A percentile compares a stretch with the other conserved stretches of the same genome.
phyloP scores from a whole-genome alignment of 2,329 filamentous ascomycete genomes.

The Alternaria viburni region DNA sequence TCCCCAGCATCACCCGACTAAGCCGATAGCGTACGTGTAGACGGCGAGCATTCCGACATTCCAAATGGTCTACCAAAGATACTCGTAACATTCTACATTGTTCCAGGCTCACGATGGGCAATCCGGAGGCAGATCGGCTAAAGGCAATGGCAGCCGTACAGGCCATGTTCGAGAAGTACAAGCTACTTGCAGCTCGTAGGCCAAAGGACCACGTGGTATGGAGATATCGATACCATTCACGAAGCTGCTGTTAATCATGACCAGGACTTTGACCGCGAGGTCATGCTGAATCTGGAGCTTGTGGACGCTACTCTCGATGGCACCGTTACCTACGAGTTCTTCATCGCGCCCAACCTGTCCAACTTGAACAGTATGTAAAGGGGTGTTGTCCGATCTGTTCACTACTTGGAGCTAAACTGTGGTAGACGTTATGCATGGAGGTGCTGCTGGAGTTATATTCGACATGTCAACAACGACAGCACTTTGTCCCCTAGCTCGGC shows the following conservation, averaged over 20 bases:
- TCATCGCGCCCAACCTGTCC: constrained; percentile 45
- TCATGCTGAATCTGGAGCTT: constrained; percentile 47
- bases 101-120: constrained; percentile 26
- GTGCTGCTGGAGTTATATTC: constrained; percentile 49
- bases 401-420: constrained; percentile 2
- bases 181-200: constrained; percentile 37
- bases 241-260: constrained; percentile 1
- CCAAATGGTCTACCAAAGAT: not conserved
- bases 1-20: not conserved
- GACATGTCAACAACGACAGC: constrained; percentile 57
- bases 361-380: constrained; percentile 45
- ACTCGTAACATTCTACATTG: not conserved
- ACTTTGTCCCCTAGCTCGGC: constrained; percentile 56
- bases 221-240: not conserved
- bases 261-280: constrained; percentile 47
- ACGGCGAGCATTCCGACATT: not conserved
- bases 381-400: not conserved
- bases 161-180: constrained; percentile 48
- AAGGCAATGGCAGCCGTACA: constrained; percentile 47
- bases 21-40: not conserved
- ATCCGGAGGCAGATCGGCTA: constrained; percentile 27
- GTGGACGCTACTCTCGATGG: constrained; percentile 47
- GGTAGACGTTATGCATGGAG: constrained; percentile 50
- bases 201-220: constrained; percentile 42
- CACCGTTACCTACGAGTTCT: constrained; percentile 43